Base-by-base conservation (phyloP, 2,329 filamentous ascomycete species). In the Xylaria sp. region DNA sequence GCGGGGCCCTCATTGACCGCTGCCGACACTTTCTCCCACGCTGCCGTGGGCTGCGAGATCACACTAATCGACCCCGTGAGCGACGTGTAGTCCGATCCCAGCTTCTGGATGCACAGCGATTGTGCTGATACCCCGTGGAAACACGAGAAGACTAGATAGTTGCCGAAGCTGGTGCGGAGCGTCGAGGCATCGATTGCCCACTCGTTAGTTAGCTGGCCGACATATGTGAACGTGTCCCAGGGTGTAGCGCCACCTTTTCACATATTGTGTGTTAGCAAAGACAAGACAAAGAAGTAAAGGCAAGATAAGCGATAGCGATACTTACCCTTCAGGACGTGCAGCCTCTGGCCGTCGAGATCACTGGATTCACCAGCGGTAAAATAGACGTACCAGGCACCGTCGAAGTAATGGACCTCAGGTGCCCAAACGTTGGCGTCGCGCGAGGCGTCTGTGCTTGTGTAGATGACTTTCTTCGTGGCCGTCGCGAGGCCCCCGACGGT, bases 391-490 rank as follows among this genome's bases (percentile, higher is more conserved):
- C 86, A 83, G 20, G 61, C 72, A 15, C 76, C 77, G n/a, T 82
- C 79, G 7, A 87, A 72, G 63, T 82, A 83, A 71, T 87, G 85
- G 0, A 87, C 77, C 70, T 87, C 86, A 0, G 86, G 86, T 0
- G 86, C 86, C 86, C 86, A 89, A 42, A 88, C 81, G 61, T 86
- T 87, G 73, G 84, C 85, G 74, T 83, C 84, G 17, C 84, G 78
- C 3, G 77, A 77, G 1, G 84, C 72, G 17, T 81, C 81, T 4
- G 74, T 76, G 62, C 85, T 83, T 0, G 79, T 80, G 77, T 84
- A 88, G 31, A 88, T 83, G 2, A 79, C 73, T 68, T 85, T 86
- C 22, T 80, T 82, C 42, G 82, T 79, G 0, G 82, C 85, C 0
- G 80, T 84, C 77, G 87, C 86, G n/a, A 89, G 75, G 0, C 85